Base-by-base conservation (phyloP, 352 stramenopile genomes). In the Phytophthora fragariae region DNA sequence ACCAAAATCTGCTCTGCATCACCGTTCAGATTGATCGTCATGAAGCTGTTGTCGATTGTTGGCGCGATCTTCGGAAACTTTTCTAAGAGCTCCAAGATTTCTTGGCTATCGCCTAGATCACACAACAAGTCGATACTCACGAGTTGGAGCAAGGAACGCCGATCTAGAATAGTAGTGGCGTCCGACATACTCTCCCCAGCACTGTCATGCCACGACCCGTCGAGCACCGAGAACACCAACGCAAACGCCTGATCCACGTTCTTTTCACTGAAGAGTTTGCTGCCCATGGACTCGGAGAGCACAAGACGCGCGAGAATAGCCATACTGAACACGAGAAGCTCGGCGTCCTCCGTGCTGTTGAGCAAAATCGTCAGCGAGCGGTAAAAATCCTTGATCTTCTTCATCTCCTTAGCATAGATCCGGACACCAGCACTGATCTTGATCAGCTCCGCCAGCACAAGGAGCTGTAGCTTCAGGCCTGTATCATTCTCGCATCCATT, bases 191-290 rank as follows among this genome's bases (percentile, higher is more conserved):
- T 69, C 39, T 80, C 61, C 10, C 78, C 68, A 2, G 52, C 27
- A 59, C 57, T 70, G 21, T 76, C 74, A 46, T 84, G 73, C 64
- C 79, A 88, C 17, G 84, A 88, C 7, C 78, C 85, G 33, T 92
- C 83, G 0, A 96, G 62, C 33, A 96, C 82, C 0, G 85, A 91
- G 77, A 92, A 91, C 1, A 92, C 71, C 15, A 96, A 79, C n/a
- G 83, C 79, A 39, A 94, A 77, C 15, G 85, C 84, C 33, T 96
- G 86, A 12, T 90, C 79, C 35, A 92, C 83, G 56, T 96, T 96
- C 71, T 96, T 96, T 8, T 82, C 72, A 53, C 87, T 92, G 33
- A 96, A 96, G 1, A 96, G 73, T 57, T 94, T 96, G 35, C 76
- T 86, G 10, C 87, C 89, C n/a, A 96, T 80, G 5, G 87, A 79